Percentiles rank a stretch among this genome's conserved stretches.
phyloP scores from a whole-genome alignment of 2,329 filamentous ascomycete species.

The Metarhizium guizhouense region DNA sequence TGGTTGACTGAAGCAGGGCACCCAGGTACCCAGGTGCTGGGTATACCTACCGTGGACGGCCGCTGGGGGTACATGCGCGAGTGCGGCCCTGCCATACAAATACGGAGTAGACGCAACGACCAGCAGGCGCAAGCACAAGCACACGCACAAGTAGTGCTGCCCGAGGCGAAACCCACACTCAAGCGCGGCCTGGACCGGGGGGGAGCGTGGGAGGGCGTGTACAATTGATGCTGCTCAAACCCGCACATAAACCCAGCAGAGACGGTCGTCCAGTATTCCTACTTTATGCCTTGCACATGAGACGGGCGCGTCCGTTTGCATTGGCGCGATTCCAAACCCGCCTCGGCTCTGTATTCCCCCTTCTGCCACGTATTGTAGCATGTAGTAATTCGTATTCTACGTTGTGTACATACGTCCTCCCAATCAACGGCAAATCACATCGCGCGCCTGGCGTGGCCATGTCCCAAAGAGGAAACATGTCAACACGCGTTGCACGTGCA shows the following conservation, averaged over 20 bases:
- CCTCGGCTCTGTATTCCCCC: no score
- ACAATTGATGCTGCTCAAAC: background rate
- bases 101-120: background rate
- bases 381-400: background rate
- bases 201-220: background rate
- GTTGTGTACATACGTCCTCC: background rate
- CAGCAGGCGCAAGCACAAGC: background rate
- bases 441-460: constrained; percentile 17
- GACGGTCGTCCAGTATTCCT: background rate
- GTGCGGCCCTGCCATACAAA: no score
- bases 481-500: constrained; percentile 24
- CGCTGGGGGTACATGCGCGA: no score
- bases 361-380: no score
- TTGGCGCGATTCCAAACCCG: no score
- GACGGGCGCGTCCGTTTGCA: no score
- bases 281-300: no score
- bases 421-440: constrained; percentile 20
- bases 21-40: no score
- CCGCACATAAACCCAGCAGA: background rate
- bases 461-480: constrained; percentile 25
- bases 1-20: background rate
- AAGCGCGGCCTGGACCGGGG: background rate
- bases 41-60: no score
- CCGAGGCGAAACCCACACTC: background rate
- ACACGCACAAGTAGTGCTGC: background rate